A percentile compares a stretch with the other conserved stretches of the same genome.
Evolutionary conservation across 768 basidiomycete genomes (phyloP).

Genomic region (Chalciporus pseudorubinellus): DNA sequence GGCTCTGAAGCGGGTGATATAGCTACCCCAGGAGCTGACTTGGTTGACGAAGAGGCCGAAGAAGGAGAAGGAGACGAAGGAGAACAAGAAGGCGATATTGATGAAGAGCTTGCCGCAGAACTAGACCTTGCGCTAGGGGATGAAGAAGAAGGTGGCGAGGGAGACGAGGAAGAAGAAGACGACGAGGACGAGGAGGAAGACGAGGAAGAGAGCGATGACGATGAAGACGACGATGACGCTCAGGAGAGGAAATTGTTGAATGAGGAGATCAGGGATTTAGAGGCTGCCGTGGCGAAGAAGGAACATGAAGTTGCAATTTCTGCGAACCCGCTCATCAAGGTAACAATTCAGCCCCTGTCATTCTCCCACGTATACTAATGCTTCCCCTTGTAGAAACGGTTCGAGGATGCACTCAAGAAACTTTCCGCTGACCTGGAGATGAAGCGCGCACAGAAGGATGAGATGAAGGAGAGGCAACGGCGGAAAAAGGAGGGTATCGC

Average conservation of each 20-base stretch:
- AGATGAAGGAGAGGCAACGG: conserved; percentile 72
- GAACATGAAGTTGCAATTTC: conserved; percentile 77
- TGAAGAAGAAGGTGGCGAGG: conserved; percentile 59
- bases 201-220: conserved; percentile 53
- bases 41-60: conserved; percentile 58
- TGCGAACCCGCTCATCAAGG: conserved; percentile 85
- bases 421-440: conserved; percentile 81
- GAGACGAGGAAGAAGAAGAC: conserved; percentile 63
- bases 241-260: conserved; percentile 79
- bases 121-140: conserved; percentile 78
- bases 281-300: conserved; percentile 86
- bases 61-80: conserved; percentile 58
- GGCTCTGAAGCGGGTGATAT: conserved; percentile 65
- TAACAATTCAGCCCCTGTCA: conserved; percentile 23
- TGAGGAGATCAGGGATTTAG: conserved; percentile 87
- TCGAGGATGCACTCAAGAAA: conserved; percentile 90
- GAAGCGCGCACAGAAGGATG: conserved; percentile 78
- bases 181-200: conserved; percentile 53
- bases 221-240: conserved; percentile 77
- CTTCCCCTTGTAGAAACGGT: conserved; percentile 63
- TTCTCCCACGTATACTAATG: neutral
- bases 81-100: conserved; percentile 76
- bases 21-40: conserved; percentile 51
- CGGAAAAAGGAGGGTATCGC: conserved; percentile 65
- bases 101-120: conserved; percentile 86